Conservation (phyloP, 768 basidiomycete species). For the Grammothele lineata region DNA sequence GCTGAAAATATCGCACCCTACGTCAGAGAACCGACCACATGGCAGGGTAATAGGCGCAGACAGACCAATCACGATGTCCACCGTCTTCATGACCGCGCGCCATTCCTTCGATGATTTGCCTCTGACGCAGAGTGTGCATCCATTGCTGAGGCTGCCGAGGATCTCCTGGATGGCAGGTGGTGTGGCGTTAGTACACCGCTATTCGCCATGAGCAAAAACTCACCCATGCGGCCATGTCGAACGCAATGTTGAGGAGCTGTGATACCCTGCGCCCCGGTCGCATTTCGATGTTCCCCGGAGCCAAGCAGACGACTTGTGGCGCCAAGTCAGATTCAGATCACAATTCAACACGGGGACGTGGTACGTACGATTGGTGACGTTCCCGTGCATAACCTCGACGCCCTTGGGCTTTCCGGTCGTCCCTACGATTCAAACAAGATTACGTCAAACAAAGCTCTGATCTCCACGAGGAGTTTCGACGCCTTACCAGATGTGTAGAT, state of each 20-base stretch:
- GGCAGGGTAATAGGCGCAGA: neutral
- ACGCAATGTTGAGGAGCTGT: slow-evolving; percentile 60
- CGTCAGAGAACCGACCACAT: slow-evolving; percentile 2
- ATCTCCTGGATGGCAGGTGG: slow-evolving; percentile 33
- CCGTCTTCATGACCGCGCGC: slow-evolving; percentile 43
- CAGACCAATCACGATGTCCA: slow-evolving; percentile 43
- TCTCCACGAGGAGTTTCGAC: neutral
- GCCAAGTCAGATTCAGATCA: neutral
- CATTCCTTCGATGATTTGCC: slow-evolving; percentile 49
- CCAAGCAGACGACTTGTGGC: slow-evolving; percentile 35
- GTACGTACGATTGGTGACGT: slow-evolving; percentile 52
- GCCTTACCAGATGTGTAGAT: slow-evolving; percentile 57
- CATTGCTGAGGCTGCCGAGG: slow-evolving; percentile 47
- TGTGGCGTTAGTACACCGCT: neutral
- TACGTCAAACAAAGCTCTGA: neutral
- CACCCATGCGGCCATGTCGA: slow-evolving; percentile 66
- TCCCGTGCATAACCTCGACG: slow-evolving; percentile 54
- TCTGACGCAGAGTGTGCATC: slow-evolving; percentile 48
- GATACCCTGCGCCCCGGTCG: slow-evolving; percentile 50
- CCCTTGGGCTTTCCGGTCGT: slow-evolving; percentile 59
- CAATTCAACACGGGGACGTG: neutral
- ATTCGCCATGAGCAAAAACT: neutral
- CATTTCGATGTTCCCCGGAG: slow-evolving; percentile 58
- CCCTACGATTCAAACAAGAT: slow-evolving; percentile 26
- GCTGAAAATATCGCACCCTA: slow-evolving; percentile 22